Percentiles rank a stretch among this genome's conserved stretches.
These are phyloP conservation scores for Aeminium ludgeri DNA, from an alignment of 495 filamentous ascomycete species.

Conservation along the genomic window DNA sequence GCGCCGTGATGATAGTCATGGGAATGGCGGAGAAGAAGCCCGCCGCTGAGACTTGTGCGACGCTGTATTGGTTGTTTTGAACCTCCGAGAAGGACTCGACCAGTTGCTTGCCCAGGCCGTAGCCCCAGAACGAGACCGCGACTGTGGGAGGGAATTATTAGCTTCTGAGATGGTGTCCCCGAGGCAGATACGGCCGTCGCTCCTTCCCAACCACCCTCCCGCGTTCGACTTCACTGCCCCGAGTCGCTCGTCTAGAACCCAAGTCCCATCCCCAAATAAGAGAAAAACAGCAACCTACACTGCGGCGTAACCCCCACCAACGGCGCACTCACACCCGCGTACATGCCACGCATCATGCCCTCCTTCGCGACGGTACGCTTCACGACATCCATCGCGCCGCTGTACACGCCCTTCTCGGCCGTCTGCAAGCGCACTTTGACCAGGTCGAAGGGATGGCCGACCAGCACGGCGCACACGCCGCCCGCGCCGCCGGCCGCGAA, in stretches of 20 bases:
- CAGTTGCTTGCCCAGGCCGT: conserved; percentile 82
- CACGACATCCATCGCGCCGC: conserved; percentile 79
- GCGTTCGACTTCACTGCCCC: too few species aligned
- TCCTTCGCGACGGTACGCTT: conserved; percentile 73
- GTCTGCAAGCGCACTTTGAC: conserved; percentile 97
- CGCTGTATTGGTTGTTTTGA: conserved; percentile 49
- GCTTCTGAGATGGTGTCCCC: too few species aligned
- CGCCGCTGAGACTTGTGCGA: conserved; percentile 76
- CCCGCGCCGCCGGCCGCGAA: conserved; percentile 82
- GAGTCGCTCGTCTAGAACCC: too few species aligned
- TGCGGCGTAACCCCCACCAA: conserved; percentile 93
- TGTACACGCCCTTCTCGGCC: conserved; percentile 83
- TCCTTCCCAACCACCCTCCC: too few species aligned
- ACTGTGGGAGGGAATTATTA: conserved; percentile 35
- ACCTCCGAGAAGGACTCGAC: conserved; percentile 53
- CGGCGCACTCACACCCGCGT: conserved; percentile 93
- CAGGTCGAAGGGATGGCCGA: conserved; percentile 92
- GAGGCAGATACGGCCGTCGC: too few species aligned
- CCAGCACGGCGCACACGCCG: conserved; percentile 80
- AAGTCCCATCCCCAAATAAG: too few species aligned
- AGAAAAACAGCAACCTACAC: conserved; percentile 51
- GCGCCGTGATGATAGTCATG: conserved; percentile 93
- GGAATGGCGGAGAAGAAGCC: conserved; percentile 97
- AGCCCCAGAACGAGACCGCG: conserved; percentile 97
- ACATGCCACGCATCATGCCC: conserved; percentile 54